These are phyloP conservation scores for Letharia lupina DNA, from an alignment of 495 filamentous ascomycete genomes.

Conservation along the genomic window DNA sequence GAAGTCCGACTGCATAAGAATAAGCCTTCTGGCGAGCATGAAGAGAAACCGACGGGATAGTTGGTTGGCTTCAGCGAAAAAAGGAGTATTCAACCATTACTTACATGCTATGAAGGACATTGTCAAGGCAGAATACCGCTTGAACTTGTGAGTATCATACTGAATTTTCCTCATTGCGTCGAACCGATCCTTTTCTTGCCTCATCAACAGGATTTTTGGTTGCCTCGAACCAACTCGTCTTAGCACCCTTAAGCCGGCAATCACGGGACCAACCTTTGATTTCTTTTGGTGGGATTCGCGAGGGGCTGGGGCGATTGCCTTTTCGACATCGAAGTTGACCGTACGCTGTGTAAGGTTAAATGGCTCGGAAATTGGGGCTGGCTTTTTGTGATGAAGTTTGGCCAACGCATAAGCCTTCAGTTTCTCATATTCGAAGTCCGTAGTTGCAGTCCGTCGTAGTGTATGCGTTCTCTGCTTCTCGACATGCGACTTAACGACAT, in stretches of 20 bases:
- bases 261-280: constrained; percentile 5
- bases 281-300: background rate
- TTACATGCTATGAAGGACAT: constrained; percentile 55
- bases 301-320: constrained; percentile 1
- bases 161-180: constrained; percentile 77
- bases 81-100: constrained; percentile 29
- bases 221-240: constrained; percentile 15
- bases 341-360: constrained; percentile 14
- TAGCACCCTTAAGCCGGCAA: constrained; percentile 11
- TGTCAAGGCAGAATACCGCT: constrained; percentile 62
- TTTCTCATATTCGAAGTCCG: constrained; percentile 30
- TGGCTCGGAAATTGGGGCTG: constrained; percentile 17
- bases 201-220: constrained; percentile 33
- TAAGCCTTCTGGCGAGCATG: constrained; percentile 5
- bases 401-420: constrained; percentile 12
- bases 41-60: background rate
- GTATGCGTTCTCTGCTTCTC: constrained; percentile 50
- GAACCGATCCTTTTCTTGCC: constrained; percentile 61
- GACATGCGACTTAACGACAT: constrained; percentile 57
- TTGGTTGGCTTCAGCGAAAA: constrained; percentile 25
- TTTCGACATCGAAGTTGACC: constrained; percentile 16
- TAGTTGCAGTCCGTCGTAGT: constrained; percentile 45
- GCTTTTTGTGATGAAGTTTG: background rate
- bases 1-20: constrained; percentile 31
- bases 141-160: constrained; percentile 48